Base-by-base conservation (phyloP, 2,329 filamentous ascomycete species). In the Fusarium guadeloupense region DNA sequence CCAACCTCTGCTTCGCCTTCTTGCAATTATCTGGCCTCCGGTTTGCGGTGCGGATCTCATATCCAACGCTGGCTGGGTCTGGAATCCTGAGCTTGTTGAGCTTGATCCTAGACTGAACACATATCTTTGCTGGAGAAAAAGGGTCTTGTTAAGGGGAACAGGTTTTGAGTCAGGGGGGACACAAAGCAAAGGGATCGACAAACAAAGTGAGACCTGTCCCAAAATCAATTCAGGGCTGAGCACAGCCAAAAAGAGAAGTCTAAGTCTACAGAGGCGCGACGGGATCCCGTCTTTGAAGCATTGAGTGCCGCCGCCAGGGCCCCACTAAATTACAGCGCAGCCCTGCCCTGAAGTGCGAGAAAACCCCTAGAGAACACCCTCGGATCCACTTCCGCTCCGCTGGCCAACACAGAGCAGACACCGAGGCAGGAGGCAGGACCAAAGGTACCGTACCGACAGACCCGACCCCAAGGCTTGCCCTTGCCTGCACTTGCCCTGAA, bases 21-120 rank as follows among this genome's bases (percentile, higher is more conserved):
- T 41, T 40, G 43, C 37, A 41, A 37, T 51, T 25, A 23, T 16
- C 33, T 55, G 50, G 50, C 41, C 58, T 59, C 54, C 51, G 47
- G 43, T 54, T 54, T 56, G 57, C 54, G 53, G 63, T 55, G 64
- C 51, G 53, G 58, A 64, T 65, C 49, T 58, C 60, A 63, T 59
- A 62, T 59, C 54, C 61, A 60, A 58, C 39, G 62, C 51, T 66
- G 66, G 64, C 55, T 63, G 55, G 58, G 54, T 38, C 61, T 66
- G 63, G 43, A 54, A 62, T 55, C 46, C n/a, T n/a, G n/a, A n/a
- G n/a, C n/a, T 49, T 54, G 38, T 54, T 48, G 54, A 45, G 49
- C n/a, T 46, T 49, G 34, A 38, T 28, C 39, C 52, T 64, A 62
- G 52, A 34, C 43, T 61, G 31, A 50, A 50, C 48, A 52, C 26